Conservation (phyloP, 2,329 filamentous ascomycete genomes). For the Cercospora citrullina region DNA sequence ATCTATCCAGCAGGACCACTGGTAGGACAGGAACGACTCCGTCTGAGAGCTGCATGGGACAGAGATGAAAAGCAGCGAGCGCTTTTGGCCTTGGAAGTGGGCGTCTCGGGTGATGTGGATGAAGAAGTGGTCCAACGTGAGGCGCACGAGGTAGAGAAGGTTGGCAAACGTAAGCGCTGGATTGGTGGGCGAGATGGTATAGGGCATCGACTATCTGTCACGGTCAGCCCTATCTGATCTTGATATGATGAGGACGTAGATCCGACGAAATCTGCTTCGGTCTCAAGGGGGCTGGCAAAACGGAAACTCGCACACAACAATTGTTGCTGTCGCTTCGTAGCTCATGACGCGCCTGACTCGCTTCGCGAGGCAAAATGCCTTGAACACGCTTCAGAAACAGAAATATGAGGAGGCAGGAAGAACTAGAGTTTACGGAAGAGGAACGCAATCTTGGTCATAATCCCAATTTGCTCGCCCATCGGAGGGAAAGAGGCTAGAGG, state of each 20-base stretch:
- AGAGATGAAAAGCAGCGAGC: slow-evolving; percentile 45
- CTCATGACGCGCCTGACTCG: no score
- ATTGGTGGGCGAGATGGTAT: slow-evolving; percentile 44
- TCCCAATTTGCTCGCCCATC: no score
- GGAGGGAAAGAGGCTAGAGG: not conserved
- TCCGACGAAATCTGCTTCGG: not conserved
- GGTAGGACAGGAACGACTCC: slow-evolving; percentile 43
- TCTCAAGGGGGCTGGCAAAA: not conserved
- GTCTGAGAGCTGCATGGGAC: slow-evolving; percentile 46
- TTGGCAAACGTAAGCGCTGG: slow-evolving; percentile 63
- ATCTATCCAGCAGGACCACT: slow-evolving; percentile 63
- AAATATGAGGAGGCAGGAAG: no score
- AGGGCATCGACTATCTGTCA: slow-evolving; percentile 45
- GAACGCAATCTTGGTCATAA: no score
- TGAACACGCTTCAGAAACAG: no score
- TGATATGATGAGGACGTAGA: not conserved
- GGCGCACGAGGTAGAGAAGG: slow-evolving; percentile 52
- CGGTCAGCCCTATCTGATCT: slow-evolving; percentile 11
- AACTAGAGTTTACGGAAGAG: no score
- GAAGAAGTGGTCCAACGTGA: slow-evolving; percentile 46
- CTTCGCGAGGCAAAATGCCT: no score
- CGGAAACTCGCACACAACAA: no score
- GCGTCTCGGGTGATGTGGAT: slow-evolving; percentile 42
- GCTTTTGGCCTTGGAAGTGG: slow-evolving; percentile 48
- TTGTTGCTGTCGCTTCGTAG: no score